Evolutionary conservation across 1,139 yeast species (phyloP), one percentile per base, ranked within the genome.

Genomic region (Hemisphaericaspora subhashii): DNA sequence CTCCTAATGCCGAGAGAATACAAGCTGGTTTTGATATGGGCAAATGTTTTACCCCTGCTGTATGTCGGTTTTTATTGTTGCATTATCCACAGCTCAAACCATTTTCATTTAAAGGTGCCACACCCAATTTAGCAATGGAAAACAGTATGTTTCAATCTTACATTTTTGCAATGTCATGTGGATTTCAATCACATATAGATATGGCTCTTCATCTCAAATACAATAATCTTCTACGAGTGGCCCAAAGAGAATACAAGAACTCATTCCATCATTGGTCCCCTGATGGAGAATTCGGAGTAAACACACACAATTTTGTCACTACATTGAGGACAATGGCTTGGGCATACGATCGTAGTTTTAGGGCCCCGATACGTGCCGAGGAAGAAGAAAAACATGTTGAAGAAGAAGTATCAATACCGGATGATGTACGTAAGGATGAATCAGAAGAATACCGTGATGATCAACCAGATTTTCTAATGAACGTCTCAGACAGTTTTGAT

Each of bases 21-120:
- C n/a, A n/a, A n/a, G n/a, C n/a, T n/a, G n/a, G n/a, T n/a, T n/a
- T n/a, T n/a, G n/a, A n/a, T n/a, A n/a, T n/a, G n/a, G n/a, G n/a
- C n/a, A n/a, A n/a, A n/a, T n/a, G n/a, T n/a, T n/a, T n/a, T n/a
- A n/a, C n/a, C n/a, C n/a, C n/a, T n/a, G n/a, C n/a, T n/a, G n/a
- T n/a, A n/a, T 32, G 35, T 25, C 35, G 29, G 11, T 32, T 21
- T 25, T 32, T 32, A 5, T 24, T 32, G 18, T 1, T 32, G 6
- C 3, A 32, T 17, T 32, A 9, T 25, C 8, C 26, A 16, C 16
- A 12, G 12, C 9, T 32, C 3, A n/a, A 17, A 17, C 17, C 25
- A 13, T 24, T 17, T 4, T 7, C 12, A 3, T 7, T n/a, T n/a
- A n/a, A n/a, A 14, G 6, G 11, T 24, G 27, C 12, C 5, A 23